These are phyloP conservation scores for Fusarium phyllophilum DNA, from an alignment of 2,329 filamentous ascomycete genomes.

Conservation along the genomic window DNA sequence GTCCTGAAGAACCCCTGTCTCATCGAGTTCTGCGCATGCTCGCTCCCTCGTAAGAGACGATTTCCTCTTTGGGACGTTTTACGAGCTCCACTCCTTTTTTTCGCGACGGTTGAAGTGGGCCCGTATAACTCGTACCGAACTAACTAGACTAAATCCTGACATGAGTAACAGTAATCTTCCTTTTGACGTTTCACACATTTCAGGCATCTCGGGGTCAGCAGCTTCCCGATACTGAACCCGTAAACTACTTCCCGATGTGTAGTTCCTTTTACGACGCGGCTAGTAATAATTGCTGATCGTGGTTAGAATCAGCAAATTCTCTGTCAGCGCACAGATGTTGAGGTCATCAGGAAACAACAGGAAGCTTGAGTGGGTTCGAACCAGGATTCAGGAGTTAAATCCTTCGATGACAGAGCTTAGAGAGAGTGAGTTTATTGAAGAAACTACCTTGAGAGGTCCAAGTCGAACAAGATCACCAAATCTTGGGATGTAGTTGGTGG, in stretches of 20 bases:
- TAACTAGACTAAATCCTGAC: neutral
- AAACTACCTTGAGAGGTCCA: fast-evolving
- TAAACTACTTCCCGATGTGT: neutral
- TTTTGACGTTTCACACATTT: neutral
- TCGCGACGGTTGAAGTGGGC: neutral
- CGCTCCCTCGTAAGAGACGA: slow-evolving; percentile 19
- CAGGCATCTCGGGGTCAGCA: neutral
- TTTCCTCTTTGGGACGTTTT: slow-evolving; percentile 27
- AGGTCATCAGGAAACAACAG: neutral
- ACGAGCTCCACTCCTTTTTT: slow-evolving; percentile 19
- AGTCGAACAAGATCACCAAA: neutral
- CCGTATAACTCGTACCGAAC: neutral
- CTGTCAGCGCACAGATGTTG: neutral
- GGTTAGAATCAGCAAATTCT: neutral
- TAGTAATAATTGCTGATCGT: neutral
- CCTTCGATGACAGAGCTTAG: neutral
- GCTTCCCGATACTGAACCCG: neutral
- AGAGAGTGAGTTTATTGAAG: neutral
- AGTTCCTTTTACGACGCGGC: fast-evolving
- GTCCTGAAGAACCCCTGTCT: neutral
- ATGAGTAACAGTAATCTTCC: neutral
- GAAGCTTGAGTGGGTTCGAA: neutral
- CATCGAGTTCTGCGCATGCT: neutral
- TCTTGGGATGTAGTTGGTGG: too few species aligned
- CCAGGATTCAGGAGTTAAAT: too few species aligned